These are phyloP conservation scores for Monosporozyma servazzii DNA, from an alignment of 805 yeast species.

Conservation along the genomic window DNA sequence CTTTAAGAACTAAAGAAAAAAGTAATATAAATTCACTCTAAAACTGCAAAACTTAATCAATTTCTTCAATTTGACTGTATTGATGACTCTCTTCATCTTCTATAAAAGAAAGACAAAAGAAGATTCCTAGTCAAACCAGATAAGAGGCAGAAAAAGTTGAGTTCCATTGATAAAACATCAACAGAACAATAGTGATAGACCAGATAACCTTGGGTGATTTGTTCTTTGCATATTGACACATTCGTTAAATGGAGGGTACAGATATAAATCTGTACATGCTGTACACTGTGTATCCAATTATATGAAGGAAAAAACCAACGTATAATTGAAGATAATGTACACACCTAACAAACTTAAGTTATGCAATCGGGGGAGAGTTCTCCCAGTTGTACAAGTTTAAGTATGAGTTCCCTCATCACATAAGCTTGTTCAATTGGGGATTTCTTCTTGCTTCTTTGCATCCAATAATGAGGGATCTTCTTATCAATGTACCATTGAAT, in stretches of 20 bases:
- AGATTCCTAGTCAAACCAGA: neutral
- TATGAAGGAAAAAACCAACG: neutral
- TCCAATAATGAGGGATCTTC: too few relatives aligned
- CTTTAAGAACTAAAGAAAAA: slow-evolving; percentile 5
- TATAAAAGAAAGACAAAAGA: neutral
- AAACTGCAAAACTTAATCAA: neutral
- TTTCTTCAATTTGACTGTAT: neutral
- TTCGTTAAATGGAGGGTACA: slow-evolving; percentile 17
- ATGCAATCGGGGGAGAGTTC: slow-evolving; percentile 14
- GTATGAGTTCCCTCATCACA: neutral
- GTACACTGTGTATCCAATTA: neutral
- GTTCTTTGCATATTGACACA: slow-evolving; percentile 32
- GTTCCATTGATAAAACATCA: slow-evolving; percentile 1
- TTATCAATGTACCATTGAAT: too few relatives aligned
- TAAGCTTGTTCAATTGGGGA: neutral
- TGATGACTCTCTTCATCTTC: neutral
- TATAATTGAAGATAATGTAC: neutral
- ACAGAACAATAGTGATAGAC: neutral
- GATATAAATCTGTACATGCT: slow-evolving; percentile 3
- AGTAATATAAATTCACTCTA: neutral
- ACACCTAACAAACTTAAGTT: slow-evolving; percentile 28
- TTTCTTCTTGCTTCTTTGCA: neutral
- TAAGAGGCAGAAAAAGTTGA: neutral
- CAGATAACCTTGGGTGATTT: slow-evolving; percentile 2
- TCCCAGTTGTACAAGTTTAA: neutral